Evolutionary conservation across 768 basidiomycete species (phyloP).

Genomic region (Naematelia aurantialba): DNA sequence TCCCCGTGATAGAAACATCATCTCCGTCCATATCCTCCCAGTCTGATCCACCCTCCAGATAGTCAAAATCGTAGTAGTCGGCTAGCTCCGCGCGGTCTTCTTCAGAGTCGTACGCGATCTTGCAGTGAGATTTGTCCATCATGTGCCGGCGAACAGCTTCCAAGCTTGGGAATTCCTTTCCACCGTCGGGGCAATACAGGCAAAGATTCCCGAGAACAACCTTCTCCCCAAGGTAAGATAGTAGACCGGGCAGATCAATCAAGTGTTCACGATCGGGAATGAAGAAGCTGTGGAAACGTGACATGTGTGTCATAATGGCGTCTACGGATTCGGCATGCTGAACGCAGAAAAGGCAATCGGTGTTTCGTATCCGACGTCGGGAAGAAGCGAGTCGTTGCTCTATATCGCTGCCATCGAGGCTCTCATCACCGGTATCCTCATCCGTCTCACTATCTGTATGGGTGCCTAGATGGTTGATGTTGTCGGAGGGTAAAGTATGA

Average conservation of each 20-base stretch:
- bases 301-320: constrained; percentile 82
- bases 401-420: constrained; percentile 26
- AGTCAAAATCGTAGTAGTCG: constrained; percentile 87
- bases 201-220: constrained; percentile 89
- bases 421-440: constrained; percentile 16
- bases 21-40: constrained; percentile 45
- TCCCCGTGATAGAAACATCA: constrained; percentile 45
- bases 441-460: constrained; percentile 8
- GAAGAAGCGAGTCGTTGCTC: constrained; percentile 35
- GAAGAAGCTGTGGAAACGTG: constrained; percentile 82
- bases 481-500: neutral
- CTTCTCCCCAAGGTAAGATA: constrained; percentile 85
- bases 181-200: constrained; percentile 77
- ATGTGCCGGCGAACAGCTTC: constrained; percentile 93
- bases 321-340: constrained; percentile 57
- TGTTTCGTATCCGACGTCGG: constrained; percentile 57
- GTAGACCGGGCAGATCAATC: constrained; percentile 72
- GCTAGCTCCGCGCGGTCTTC: constrained; percentile 78
- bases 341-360: constrained; percentile 83
- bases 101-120: constrained; percentile 82
- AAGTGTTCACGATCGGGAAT: constrained; percentile 91
- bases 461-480: neutral
- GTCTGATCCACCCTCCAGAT: constrained; percentile 60
- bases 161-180: constrained; percentile 70
- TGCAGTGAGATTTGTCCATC: constrained; percentile 89